phyloP scores from a whole-genome alignment of 306 rosid species.

The Psophocarpus tetragonolobus region DNA sequence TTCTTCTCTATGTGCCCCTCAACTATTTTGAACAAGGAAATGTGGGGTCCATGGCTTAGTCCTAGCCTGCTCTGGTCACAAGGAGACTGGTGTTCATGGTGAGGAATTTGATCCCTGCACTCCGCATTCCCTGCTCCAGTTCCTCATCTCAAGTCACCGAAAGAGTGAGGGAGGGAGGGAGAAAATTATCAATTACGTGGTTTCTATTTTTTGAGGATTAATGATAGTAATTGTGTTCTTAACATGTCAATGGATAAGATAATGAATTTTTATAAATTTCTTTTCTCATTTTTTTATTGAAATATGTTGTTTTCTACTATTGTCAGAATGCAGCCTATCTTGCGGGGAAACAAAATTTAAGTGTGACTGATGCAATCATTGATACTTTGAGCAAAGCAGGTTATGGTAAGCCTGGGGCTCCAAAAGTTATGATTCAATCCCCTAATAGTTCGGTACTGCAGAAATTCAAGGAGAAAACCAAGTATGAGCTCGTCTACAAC shows the following conservation, averaged over 20 bases:
- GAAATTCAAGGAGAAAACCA: slow-evolving; percentile 52
- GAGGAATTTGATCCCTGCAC: too few species aligned
- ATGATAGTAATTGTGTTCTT: neutral
- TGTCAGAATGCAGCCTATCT: slow-evolving; percentile 86
- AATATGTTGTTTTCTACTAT: slow-evolving; percentile 9
- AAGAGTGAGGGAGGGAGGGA: neutral
- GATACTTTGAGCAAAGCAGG: slow-evolving; percentile 62
- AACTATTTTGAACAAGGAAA: neutral
- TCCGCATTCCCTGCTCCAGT: neutral
- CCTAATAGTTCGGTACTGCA: slow-evolving; percentile 63
- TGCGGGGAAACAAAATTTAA: slow-evolving; percentile 43
- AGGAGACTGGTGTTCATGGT: neutral
- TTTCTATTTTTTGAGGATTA: neutral
- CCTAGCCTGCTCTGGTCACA: neutral
- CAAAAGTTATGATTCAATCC: slow-evolving; percentile 75
- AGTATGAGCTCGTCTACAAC: slow-evolving; percentile 68
- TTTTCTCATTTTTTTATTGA: slow-evolving; percentile 4
- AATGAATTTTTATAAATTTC: neutral
- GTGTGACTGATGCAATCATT: slow-evolving; percentile 58
- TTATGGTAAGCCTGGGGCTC: slow-evolving; percentile 49
- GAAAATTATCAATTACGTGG: neutral
- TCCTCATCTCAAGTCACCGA: neutral
- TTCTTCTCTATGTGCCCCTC: neutral
- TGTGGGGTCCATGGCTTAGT: neutral
- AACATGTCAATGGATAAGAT: neutral